Evolutionary conservation across 2,329 filamentous ascomycete genomes (phyloP).

Genomic region (Aspergillus tamarii): DNA sequence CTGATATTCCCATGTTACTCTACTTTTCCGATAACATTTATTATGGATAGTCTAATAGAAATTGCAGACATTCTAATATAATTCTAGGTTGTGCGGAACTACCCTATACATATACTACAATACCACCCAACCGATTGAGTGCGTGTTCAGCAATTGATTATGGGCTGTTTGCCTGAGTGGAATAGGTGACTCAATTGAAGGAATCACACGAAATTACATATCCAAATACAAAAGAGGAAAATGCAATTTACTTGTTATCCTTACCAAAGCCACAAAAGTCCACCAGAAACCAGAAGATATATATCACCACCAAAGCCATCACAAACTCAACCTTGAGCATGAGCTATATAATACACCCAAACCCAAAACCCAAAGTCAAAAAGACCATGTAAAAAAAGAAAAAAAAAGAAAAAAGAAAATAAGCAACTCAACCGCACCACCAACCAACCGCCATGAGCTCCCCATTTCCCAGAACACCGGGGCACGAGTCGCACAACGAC

Average conservation of each 20-base stretch:
- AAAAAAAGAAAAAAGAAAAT: neutral
- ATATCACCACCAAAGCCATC: neutral
- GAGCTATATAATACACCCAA: too few relatives aligned
- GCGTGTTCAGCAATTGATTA: too few relatives aligned
- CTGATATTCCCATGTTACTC: neutral
- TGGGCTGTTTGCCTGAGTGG: too few relatives aligned
- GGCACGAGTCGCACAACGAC: neutral
- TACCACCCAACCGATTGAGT: too few relatives aligned
- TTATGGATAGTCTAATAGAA: neutral
- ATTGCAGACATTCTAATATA: neutral
- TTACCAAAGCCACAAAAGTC: neutral
- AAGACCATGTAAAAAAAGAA: neutral
- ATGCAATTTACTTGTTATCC: neutral
- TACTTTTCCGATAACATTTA: neutral
- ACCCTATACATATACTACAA: too few relatives aligned
- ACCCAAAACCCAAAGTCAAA: neutral
- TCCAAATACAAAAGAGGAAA: neutral
- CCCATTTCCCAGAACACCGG: too few relatives aligned
- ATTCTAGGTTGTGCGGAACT: too few relatives aligned
- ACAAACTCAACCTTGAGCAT: neutral
- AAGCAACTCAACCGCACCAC: too few relatives aligned
- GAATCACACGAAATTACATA: neutral
- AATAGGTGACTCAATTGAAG: too few relatives aligned
- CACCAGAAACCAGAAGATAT: neutral
- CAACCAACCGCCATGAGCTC: too few relatives aligned